A percentile compares a stretch with the other conserved stretches of the same genome.
These are phyloP conservation scores for Metschnikowia peoriensis DNA, from an alignment of 805 yeast species.

Conservation along the genomic window DNA sequence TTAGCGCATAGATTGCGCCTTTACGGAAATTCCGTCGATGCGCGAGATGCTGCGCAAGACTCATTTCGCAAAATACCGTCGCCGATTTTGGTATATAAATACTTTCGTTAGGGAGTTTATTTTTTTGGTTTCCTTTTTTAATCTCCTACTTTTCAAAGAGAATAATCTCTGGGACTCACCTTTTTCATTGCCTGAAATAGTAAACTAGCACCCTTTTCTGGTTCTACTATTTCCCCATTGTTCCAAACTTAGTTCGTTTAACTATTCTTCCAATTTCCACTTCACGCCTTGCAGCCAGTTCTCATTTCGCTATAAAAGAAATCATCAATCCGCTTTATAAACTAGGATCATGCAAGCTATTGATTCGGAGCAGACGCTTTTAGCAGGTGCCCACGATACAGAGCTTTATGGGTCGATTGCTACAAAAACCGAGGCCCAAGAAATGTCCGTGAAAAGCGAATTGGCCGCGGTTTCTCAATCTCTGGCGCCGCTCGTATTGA, in stretches of 20 bases:
- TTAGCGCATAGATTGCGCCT: constrained; percentile 1
- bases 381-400: constrained; percentile 22
- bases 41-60: not conserved
- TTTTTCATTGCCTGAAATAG: too few species aligned
- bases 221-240: not conserved
- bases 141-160: not conserved
- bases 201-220: not conserved
- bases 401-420: constrained; percentile 16
- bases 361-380: constrained; percentile 25
- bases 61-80: too few species aligned
- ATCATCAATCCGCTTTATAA: too few species aligned
- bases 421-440: not conserved
- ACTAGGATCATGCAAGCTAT: not conserved
- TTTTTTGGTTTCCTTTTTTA: too few species aligned
- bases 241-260: not conserved
- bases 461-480: constrained; percentile 15
- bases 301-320: too few species aligned
- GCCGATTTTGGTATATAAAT: too few species aligned
- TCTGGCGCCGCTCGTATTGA: constrained; percentile 22
- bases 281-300: not conserved
- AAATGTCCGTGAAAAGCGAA: constrained; percentile 1
- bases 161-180: too few species aligned
- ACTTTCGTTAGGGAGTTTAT: not conserved
- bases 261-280: not conserved
- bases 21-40: constrained; percentile 3